Conservation (phyloP, 495 filamentous ascomycete species). For the Neurospora pannonica region DNA sequence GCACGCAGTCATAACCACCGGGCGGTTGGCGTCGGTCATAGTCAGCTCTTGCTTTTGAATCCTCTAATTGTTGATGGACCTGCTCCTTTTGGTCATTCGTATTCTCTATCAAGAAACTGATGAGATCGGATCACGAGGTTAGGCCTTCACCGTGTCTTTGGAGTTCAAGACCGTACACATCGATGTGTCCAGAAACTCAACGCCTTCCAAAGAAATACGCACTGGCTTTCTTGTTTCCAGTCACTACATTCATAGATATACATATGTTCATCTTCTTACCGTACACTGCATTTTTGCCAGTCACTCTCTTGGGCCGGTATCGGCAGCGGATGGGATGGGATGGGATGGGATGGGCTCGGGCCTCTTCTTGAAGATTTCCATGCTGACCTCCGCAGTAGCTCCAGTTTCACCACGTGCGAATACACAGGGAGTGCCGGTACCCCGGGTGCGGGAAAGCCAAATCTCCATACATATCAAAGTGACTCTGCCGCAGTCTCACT, state of each 20-base stretch:
- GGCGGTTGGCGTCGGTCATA: background rate
- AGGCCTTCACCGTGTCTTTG: background rate
- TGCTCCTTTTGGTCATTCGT: background rate
- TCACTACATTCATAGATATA: background rate
- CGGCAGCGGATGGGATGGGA: background rate
- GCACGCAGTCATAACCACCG: background rate
- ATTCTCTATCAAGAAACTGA: background rate
- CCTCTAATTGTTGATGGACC: background rate
- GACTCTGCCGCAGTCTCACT: background rate
- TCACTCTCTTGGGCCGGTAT: background rate
- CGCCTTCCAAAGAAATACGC: background rate
- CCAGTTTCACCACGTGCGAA: background rate
- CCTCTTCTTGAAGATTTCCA: background rate
- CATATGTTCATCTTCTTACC: background rate
- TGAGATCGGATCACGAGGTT: background rate
- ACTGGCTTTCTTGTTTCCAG: background rate
- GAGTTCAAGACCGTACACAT: background rate
- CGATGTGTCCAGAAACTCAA: background rate
- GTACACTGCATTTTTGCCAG: background rate
- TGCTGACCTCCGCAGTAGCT: background rate
- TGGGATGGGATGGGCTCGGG: background rate
- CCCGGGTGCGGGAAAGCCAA: background rate
- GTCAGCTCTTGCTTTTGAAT: background rate
- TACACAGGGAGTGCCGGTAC: too few species aligned
- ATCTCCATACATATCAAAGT: background rate